A percentile compares a stretch with the other conserved stretches of the same genome.
Conservation (phyloP, 2,329 filamentous ascomycete species). For the Cladosporium sp. region DNA sequence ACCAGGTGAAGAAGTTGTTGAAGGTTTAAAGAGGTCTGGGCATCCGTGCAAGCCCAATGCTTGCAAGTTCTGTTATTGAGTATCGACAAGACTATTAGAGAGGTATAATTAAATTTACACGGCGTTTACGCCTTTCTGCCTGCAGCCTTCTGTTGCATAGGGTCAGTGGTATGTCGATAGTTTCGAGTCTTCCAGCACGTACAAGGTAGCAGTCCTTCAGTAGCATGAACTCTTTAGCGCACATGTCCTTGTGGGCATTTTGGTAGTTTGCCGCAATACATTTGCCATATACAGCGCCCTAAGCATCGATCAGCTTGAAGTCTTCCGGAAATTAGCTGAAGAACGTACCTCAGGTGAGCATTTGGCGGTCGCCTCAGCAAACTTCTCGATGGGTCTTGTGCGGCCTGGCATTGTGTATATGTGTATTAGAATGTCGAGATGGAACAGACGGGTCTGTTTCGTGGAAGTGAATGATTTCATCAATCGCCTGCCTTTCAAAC, state of each 20-base stretch:
- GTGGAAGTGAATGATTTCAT: conserved; percentile 1
- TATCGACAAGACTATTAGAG: neutral
- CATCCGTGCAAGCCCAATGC: neutral
- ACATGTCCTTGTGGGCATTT: conserved; percentile 85
- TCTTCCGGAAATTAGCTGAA: neutral
- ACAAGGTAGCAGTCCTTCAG: conserved; percentile 82
- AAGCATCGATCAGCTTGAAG: conserved; percentile 6
- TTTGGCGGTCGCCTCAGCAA: conserved; percentile 60
- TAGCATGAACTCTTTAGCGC: conserved; percentile 73
- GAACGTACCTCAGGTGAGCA: conserved; percentile 59
- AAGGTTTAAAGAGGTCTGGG: conserved; percentile 1
- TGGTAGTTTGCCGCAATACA: conserved; percentile 90
- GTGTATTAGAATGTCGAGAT: neutral
- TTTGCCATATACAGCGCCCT: conserved; percentile 85
- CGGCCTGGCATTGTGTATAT: conserved; percentile 36
- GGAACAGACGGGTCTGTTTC: neutral
- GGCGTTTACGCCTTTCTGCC: conserved; percentile 22
- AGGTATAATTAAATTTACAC: neutral
- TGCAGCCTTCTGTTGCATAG: conserved; percentile 23
- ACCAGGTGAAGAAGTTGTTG: conserved; percentile 24
- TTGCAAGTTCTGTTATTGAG: neutral
- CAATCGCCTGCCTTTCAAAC: neutral
- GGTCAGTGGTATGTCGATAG: conserved; percentile 4
- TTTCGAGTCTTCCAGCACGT: neutral
- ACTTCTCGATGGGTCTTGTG: conserved; percentile 62